Conservation (phyloP, 179 eudicot genomes). For the Dionaea muscipula region DNA sequence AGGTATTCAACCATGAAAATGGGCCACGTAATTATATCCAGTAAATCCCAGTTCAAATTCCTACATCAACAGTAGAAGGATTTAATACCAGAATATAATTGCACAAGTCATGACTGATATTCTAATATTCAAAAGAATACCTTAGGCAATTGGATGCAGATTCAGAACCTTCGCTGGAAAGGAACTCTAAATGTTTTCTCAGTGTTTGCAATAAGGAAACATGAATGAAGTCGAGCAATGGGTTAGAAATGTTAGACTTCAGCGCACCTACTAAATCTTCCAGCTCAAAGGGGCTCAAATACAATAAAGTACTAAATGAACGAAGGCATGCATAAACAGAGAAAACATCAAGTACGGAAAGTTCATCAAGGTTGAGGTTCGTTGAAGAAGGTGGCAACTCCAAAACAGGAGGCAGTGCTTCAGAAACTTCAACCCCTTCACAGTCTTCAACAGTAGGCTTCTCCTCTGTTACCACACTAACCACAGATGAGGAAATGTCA, state of each 20-base stretch:
- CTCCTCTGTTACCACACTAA: conserved; percentile 35
- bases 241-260: conserved; percentile 41
- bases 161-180: conserved; percentile 49
- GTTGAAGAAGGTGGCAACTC: conserved; percentile 69
- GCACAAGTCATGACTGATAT: conserved; percentile 1
- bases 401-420: conserved; percentile 38
- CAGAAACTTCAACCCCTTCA: conserved; percentile 24
- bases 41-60: conserved; percentile 86
- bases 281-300: conserved; percentile 79
- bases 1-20: conserved; percentile 72
- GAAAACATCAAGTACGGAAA: conserved; percentile 60
- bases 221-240: conserved; percentile 67
- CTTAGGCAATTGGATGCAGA: conserved; percentile 76
- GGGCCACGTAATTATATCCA: conserved; percentile 93
- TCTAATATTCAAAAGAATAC: conserved; percentile 28
- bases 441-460: conserved; percentile 14
- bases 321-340: conserved; percentile 79
- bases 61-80: conserved; percentile 23
- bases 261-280: conserved; percentile 71
- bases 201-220: conserved; percentile 63
- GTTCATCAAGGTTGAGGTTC: conserved; percentile 41
- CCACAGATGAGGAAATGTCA: conserved; percentile 31
- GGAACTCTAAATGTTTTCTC: conserved; percentile 61
- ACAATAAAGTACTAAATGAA: conserved; percentile 71
- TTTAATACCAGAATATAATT: conserved; percentile 5